Evolutionary conservation across 2,329 filamentous ascomycete genomes (phyloP).

Genomic region (Lithohypha guttulata): DNA sequence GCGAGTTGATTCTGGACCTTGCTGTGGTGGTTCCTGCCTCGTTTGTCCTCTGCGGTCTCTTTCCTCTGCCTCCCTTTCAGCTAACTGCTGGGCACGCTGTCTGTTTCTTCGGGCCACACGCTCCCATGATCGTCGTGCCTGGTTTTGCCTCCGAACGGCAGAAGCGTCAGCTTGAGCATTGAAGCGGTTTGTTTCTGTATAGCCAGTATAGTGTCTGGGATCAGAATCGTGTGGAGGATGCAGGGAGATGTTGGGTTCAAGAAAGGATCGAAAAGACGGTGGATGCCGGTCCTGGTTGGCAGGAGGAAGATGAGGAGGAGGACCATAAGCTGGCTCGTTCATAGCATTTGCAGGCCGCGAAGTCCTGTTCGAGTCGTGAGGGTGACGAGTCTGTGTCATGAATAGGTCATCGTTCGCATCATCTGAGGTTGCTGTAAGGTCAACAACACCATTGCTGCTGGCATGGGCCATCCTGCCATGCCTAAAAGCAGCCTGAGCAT

Average conservation of each 20-base stretch:
- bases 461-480: slow-evolving; percentile 6
- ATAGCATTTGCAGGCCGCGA: slow-evolving; percentile 12
- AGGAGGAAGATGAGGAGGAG: slow-evolving; percentile 8
- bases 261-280: background rate
- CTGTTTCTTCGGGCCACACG: slow-evolving; percentile 3
- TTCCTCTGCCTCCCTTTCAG: slow-evolving; percentile 3
- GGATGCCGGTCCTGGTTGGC: slow-evolving; percentile 10
- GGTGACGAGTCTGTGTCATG: slow-evolving; percentile 18
- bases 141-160: background rate
- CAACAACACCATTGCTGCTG: slow-evolving; percentile 9
- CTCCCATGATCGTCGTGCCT: slow-evolving; percentile 3
- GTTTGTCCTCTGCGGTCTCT: background rate
- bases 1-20: background rate
- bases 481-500: slow-evolving; percentile 19
- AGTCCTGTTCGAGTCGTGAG: slow-evolving; percentile 13
- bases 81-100: slow-evolving; percentile 5
- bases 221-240: background rate
- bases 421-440: slow-evolving; percentile 16
- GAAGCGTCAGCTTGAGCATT: slow-evolving; percentile 1
- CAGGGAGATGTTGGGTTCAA: background rate
- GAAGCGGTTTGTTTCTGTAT: background rate
- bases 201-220: too few relatives aligned
- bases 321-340: slow-evolving; percentile 17
- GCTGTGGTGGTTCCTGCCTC: background rate
- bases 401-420: slow-evolving; percentile 13